Evolutionary conservation across 768 basidiomycete species (phyloP), one percentile per base, ranked within the genome.

Genomic region (Suillus cothurnatus): DNA sequence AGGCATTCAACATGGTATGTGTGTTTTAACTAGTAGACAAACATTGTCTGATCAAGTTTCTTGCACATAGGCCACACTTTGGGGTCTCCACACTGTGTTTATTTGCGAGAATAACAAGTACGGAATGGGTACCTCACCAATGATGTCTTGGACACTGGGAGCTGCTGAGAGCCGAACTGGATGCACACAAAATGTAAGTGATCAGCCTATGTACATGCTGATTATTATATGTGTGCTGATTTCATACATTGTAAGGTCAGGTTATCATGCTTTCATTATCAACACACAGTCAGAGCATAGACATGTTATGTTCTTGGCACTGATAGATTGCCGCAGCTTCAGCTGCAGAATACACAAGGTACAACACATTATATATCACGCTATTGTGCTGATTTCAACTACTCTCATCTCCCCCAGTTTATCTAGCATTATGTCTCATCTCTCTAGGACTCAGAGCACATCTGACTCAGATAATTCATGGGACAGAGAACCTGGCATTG

Each of bases 21-120:
- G 34, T 34, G 12, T 56, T 12, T 23, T 6, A 14, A 61, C 86
- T 79, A 4, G 4, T 56, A 28, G 26, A 15, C n/a, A 28, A 9
- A 7, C 28, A 19, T 9, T 4, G 12, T n/a, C 7, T 14, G 1
- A 58, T 58, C 59, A 32, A 57, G 34, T 17, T 55, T 62, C 50
- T 65, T 61, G 64, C 38, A 36, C 14, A 19, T 61, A 95, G 93
- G 94, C 95, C 53, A 96, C 96, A 76, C 85, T 96, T 1, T 98
- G 96, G 96, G 86, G 97, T 78, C 87, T 97, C 31, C 97, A 97
- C 0, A 89, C 88, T 70, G 85, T 98, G 62, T 99, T 98, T 76
- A 88, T 97, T 17, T 99, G 96, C 75, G 96, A 99, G 79, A 99
- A 99, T 84, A 98, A 99, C 89, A 93, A 97, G 79, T 98, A 98